Base-by-base conservation (phyloP, 768 basidiomycete genomes). In the Cytidiella melzeri region DNA sequence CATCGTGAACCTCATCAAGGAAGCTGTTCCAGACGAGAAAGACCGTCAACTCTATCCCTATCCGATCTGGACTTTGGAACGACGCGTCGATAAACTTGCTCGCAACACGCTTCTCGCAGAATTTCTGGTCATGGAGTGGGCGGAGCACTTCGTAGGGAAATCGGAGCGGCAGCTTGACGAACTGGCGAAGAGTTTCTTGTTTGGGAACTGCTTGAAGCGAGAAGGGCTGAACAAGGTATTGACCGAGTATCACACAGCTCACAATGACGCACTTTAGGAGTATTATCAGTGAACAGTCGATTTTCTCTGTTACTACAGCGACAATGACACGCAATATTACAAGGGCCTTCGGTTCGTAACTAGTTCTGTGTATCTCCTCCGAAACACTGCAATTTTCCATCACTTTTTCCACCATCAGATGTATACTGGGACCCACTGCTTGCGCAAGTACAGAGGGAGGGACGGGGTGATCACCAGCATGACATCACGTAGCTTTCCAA, bases 141-240 rank as follows among this genome's bases (percentile, higher is more conserved):
- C 84, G 19, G 79, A 81, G 40, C 79, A 83, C 61, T 84, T 86
- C 60, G 57, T 70, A 12, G 80, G 81, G 0, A 77, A 76, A 70
- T 73, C 64, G 27, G 68, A 76, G 57, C 70, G 63, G 43, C 79
- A 88, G 68, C 61, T 92, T 38, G 87, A 92, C 55, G 75, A 69
- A 54, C 73, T 92, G 43, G 87, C 88, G n/a, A 70, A 73, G 56
- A 84, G 84, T 64, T 90, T 92, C 71, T 72, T 70, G 62, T 84
- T 81, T 56, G 80, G 79, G 43, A 73, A 80, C 45, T 92, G 88
- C 66, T 57, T 77, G 61, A 79, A 81, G 66, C 69, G 89, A 41
- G 81, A 83, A 18, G 80, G 76, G 23, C 64, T 92, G 58, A 67
- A 65, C 59, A 62, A 61, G 55, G 55, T 64, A 13, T 38, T 67